These are phyloP conservation scores for Juglanconis oblonga DNA, from an alignment of 2,329 filamentous ascomycete species.

Conservation along the genomic window DNA sequence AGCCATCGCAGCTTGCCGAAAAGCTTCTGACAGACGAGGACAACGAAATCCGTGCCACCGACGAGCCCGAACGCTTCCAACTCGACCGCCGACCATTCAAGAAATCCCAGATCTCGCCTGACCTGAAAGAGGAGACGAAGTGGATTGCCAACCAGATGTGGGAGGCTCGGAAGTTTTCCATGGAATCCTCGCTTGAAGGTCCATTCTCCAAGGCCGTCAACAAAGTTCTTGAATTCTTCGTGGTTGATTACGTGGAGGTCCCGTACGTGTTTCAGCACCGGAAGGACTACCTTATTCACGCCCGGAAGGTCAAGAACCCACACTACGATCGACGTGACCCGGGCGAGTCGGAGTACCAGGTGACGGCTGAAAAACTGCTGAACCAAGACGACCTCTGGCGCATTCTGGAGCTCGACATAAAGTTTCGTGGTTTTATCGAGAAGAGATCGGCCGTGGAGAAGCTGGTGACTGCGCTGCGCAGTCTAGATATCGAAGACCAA, in stretches of 20 bases:
- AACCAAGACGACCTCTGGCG: conserved; percentile 94
- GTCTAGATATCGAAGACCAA: conserved; percentile 62
- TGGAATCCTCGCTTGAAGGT: conserved; percentile 60
- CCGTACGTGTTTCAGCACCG: conserved; percentile 98
- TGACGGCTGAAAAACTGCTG: conserved; percentile 81
- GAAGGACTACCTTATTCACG: conserved; percentile 95
- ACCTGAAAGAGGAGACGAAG: conserved; percentile 77
- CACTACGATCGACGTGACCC: conserved; percentile 59
- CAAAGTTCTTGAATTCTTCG: conserved; percentile 93
- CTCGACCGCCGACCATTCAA: conserved; percentile 86
- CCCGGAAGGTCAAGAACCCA: conserved; percentile 65
- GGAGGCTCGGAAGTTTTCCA: conserved; percentile 75
- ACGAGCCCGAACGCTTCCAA: conserved; percentile 93
- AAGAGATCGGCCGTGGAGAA: conserved; percentile 84
- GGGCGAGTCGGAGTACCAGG: conserved; percentile 60
- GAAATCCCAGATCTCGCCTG: conserved; percentile 68
- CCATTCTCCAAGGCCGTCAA: conserved; percentile 86
- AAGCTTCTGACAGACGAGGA: conserved; percentile 95
- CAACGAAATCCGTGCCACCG: conserved; percentile 81
- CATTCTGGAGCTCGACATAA: conserved; percentile 90
- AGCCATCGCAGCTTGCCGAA: conserved; percentile 90
- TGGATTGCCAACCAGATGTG: conserved; percentile 93
- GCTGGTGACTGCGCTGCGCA: conserved; percentile 71
- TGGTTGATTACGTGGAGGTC: conserved; percentile 90
- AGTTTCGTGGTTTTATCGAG: conserved; percentile 88